A percentile compares a stretch with the other conserved stretches of the same genome.
Conservation (phyloP, 2,329 filamentous ascomycete genomes). For the Lasiodiplodia citricola region DNA sequence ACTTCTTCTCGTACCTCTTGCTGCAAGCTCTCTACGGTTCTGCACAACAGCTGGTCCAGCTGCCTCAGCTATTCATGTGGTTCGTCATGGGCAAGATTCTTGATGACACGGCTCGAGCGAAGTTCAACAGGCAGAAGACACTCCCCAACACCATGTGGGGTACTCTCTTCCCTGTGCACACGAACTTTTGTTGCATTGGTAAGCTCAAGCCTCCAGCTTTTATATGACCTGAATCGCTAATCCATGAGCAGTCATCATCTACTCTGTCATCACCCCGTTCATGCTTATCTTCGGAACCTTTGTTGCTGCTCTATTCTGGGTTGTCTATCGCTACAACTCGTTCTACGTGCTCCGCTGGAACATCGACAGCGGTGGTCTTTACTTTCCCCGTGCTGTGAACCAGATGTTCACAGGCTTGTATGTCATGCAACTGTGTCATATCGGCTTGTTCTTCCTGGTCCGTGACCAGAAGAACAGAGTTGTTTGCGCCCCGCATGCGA, state of each 20-base stretch:
- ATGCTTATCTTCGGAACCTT: slow-evolving; percentile 93
- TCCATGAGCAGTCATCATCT: slow-evolving; percentile 67
- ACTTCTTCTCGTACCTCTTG: slow-evolving; percentile 99
- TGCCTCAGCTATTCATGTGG: slow-evolving; percentile 79
- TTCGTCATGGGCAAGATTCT: slow-evolving; percentile 80
- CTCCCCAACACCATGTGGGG: slow-evolving; percentile 86
- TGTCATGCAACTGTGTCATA: slow-evolving; percentile 88
- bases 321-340: slow-evolving; percentile 96
- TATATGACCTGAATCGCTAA: background rate
- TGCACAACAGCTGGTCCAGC: slow-evolving; percentile 81
- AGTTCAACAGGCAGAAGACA: slow-evolving; percentile 83
- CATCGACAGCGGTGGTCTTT: slow-evolving; percentile 86
- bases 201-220: slow-evolving; percentile 32
- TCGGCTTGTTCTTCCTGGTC: slow-evolving; percentile 87
- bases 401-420: slow-evolving; percentile 95
- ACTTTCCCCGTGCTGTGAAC: slow-evolving; percentile 92
- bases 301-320: slow-evolving; percentile 89
- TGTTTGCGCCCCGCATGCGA: slow-evolving; percentile 75
- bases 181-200: slow-evolving; percentile 92
- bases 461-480: slow-evolving; percentile 59
- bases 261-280: slow-evolving; percentile 85
- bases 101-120: slow-evolving; percentile 80
- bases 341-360: slow-evolving; percentile 91
- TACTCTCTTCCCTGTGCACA: slow-evolving; percentile 93
- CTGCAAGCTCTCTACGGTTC: slow-evolving; percentile 77